Conservation (phyloP, 805 yeast genomes). For the Wickerhamomyces strasburgensis region DNA sequence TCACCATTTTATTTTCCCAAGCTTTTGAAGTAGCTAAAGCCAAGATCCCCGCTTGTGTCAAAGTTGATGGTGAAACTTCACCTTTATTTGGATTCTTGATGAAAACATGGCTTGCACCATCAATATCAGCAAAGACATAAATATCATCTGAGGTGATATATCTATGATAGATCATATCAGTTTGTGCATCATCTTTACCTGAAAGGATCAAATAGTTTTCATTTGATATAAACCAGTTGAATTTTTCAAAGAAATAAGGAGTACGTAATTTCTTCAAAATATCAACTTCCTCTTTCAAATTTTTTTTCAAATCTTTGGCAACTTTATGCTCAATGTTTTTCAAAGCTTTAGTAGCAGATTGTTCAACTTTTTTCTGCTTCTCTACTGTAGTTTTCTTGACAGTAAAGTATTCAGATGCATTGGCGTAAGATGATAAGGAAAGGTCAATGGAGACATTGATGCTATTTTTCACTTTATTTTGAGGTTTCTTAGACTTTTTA, state of each 20-base stretch:
- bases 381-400: slow-evolving; percentile 68
- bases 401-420: slow-evolving; percentile 77
- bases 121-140: slow-evolving; percentile 68
- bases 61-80: slow-evolving; percentile 79
- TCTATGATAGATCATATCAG: slow-evolving; percentile 73
- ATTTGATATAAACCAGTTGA: slow-evolving; percentile 87
- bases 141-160: slow-evolving; percentile 71
- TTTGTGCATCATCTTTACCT: slow-evolving; percentile 78
- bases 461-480: slow-evolving; percentile 17
- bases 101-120: slow-evolving; percentile 70
- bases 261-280: slow-evolving; percentile 55
- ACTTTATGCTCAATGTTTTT: slow-evolving; percentile 79
- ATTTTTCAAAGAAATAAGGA: slow-evolving; percentile 91
- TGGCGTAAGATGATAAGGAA: slow-evolving; percentile 74
- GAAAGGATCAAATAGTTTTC: slow-evolving; percentile 85
- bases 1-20: slow-evolving; percentile 81
- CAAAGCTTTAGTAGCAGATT: slow-evolving; percentile 71
- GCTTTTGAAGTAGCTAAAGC: slow-evolving; percentile 80
- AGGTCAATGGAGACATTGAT: slow-evolving; percentile 64
- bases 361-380: slow-evolving; percentile 76
- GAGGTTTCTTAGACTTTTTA: slow-evolving; percentile 6
- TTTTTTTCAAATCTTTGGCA: slow-evolving; percentile 61
- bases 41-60: slow-evolving; percentile 84
- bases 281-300: slow-evolving; percentile 52
- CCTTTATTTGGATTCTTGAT: slow-evolving; percentile 73